Evolutionary conservation across 116 monocot genomes (phyloP), one percentile per base, ranked within the genome.

Genomic region (Iris pallida): DNA sequence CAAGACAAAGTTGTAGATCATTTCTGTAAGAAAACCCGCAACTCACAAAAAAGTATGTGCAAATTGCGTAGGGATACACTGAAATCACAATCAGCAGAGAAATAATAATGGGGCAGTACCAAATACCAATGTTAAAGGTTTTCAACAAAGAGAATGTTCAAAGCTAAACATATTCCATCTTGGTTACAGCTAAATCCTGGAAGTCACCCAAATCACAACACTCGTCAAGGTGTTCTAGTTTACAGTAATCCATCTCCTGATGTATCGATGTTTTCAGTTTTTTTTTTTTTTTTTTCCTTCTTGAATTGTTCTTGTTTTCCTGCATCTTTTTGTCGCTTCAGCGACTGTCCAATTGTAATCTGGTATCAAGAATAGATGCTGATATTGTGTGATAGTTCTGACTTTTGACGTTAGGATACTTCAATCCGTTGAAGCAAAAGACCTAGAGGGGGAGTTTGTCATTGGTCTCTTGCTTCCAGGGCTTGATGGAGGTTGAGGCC

Each of bases 281-380:
- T 45, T n/a, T n/a, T n/a, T n/a, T n/a, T n/a, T n/a, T n/a, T 59
- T 69, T 61, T 81, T 40, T 68, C 85, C 77, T 83, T 88, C 75
- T 80, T 94, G 4, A 78, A 73, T 20, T 94, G 56, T 62, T 81
- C 78, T 91, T 90, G 64, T 64, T 84, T 57, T 91, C 88, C 71
- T 84, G 78, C 69, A 73, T 73, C 73, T 81, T 86, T 76, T 86
- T 95, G 71, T 91, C 7, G 72, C 91, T 75, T 95, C 91, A 0
- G 88, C 80, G 6, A 88, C 89, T 7, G 84, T 88, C 91, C 91
- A 95, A 2, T 62, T 80, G 78, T 95, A 95, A 42, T 91, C 91
- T 5, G 95, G 88, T 55, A 95, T 88, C 16, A 69, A 69, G 70
- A 95, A 95, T 0, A 88, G 91, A 59, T 95, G 86, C 57, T 80